Percentiles rank a stretch among this genome's conserved stretches.
phyloP scores from a whole-genome alignment of 2,329 filamentous ascomycete species.

The Bisporella sp. region DNA sequence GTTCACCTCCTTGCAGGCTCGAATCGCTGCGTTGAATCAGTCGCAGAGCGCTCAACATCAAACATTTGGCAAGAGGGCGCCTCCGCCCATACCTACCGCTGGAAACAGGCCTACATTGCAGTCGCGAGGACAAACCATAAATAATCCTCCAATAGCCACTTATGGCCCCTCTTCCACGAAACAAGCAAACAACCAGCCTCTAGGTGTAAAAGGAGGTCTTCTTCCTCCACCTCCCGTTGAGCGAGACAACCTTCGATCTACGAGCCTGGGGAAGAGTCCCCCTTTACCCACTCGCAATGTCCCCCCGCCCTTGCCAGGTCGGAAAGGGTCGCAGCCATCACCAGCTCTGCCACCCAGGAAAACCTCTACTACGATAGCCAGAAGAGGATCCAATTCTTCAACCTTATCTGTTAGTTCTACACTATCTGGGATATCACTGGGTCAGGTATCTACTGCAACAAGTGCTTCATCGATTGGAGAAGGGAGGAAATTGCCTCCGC shows the following conservation, averaged over 20 bases:
- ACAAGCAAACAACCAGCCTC: conserved; percentile 20
- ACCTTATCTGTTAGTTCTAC: conserved; percentile 48
- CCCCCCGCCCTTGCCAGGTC: conserved; percentile 18
- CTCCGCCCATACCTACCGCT: conserved; percentile 33
- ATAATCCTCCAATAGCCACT: conserved; percentile 27
- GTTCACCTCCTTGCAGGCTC: conserved; percentile 53
- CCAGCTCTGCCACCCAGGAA: conserved; percentile 46
- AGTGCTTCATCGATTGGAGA: conserved; percentile 37
- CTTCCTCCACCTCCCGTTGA: conserved; percentile 24
- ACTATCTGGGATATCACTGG: conserved; percentile 45
- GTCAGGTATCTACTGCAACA: conserved; percentile 37
- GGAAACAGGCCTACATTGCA: conserved; percentile 33
- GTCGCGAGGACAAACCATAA: conserved; percentile 30
- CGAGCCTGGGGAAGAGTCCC: conserved; percentile 13
- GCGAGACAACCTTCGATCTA: conserved; percentile 14
- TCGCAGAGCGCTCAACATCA: conserved; percentile 10
- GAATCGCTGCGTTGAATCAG: conserved; percentile 55
- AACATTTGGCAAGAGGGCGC: conserved; percentile 47
- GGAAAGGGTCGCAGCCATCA: conserved; percentile 31
- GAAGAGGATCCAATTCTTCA: conserved; percentile 50
- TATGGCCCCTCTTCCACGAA: conserved; percentile 20
- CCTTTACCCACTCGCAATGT: conserved; percentile 19
- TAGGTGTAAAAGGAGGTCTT: conserved; percentile 14
- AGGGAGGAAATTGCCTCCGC: conserved; percentile 47
- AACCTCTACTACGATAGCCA: conserved; percentile 34